A percentile compares a stretch with the other conserved stretches of the same genome.
phyloP scores from a whole-genome alignment of 108 stramenopile species.

The Nannochloropsis salina region DNA sequence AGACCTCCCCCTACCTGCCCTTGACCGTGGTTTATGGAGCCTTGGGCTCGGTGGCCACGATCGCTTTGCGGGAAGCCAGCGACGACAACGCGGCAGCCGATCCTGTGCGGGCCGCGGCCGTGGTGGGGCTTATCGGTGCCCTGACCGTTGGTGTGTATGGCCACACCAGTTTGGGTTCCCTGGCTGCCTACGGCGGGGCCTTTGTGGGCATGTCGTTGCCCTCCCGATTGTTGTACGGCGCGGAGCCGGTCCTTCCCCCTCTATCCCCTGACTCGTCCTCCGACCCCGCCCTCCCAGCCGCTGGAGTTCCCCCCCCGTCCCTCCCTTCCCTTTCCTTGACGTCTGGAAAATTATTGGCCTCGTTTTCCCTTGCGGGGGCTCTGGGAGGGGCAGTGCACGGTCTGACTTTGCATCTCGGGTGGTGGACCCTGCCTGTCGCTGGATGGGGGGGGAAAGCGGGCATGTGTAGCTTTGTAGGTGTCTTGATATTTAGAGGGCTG shows the following conservation, averaged over 20 bases:
- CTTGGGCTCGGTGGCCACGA: slow-evolving; percentile 59
- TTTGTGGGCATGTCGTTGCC: slow-evolving; percentile 63
- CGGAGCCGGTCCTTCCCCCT: slow-evolving; percentile 31
- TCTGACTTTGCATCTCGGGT: slow-evolving; percentile 56
- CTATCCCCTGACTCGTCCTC: slow-evolving; percentile 24
- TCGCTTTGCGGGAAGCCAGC: slow-evolving; percentile 58
- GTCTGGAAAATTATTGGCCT: not conserved
- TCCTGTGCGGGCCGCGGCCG: slow-evolving; percentile 59
- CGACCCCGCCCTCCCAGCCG: not conserved
- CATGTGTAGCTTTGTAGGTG: slow-evolving; percentile 59
- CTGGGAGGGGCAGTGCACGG: slow-evolving; percentile 61
- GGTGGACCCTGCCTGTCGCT: slow-evolving; percentile 54
- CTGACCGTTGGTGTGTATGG: slow-evolving; percentile 43
- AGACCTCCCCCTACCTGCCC: not conserved
- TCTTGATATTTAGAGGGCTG: not conserved
- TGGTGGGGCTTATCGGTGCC: slow-evolving; percentile 44
- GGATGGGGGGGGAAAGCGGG: slow-evolving; percentile 68
- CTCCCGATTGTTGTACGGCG: slow-evolving; percentile 58
- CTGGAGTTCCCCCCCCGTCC: not conserved
- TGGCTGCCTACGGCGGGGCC: slow-evolving; percentile 60
- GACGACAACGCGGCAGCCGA: slow-evolving; percentile 58
- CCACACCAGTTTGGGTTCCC: not conserved
- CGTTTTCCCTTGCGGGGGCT: slow-evolving; percentile 57
- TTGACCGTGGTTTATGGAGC: slow-evolving; percentile 52
- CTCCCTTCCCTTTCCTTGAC: not conserved